phyloP scores from a whole-genome alignment of 129 eudicot genomes.

The Daucus carota region DH1_v3.0 NC_030383.2:31248501-31249000 shows the following conservation, averaged over 20 bases:
- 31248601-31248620: conserved; percentile 6
- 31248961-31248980: conserved; percentile 87
- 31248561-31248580: background rate
- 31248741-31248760: conserved; percentile 74
- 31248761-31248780: conserved; percentile 80
- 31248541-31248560: background rate
- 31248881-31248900: conserved; percentile 18
- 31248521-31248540: background rate
- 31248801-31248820: conserved; percentile 65
- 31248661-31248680: conserved; percentile 42
- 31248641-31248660: conserved; percentile 79
- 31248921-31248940: conserved; percentile 71
- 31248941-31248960: conserved; percentile 62
- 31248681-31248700: conserved; percentile 87
- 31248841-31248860: background rate
- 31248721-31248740: conserved; percentile 92
- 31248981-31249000: conserved; percentile 77
- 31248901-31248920: conserved; percentile 87
- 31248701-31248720: conserved; percentile 82
- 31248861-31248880: background rate
- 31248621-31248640: conserved; percentile 94
- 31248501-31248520: no score
- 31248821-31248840: background rate
- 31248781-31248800: conserved; percentile 96
- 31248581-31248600: conserved; percentile 10